Conservation (phyloP, 169 alveolate species). For the Amoebophrya sp. region DNA sequence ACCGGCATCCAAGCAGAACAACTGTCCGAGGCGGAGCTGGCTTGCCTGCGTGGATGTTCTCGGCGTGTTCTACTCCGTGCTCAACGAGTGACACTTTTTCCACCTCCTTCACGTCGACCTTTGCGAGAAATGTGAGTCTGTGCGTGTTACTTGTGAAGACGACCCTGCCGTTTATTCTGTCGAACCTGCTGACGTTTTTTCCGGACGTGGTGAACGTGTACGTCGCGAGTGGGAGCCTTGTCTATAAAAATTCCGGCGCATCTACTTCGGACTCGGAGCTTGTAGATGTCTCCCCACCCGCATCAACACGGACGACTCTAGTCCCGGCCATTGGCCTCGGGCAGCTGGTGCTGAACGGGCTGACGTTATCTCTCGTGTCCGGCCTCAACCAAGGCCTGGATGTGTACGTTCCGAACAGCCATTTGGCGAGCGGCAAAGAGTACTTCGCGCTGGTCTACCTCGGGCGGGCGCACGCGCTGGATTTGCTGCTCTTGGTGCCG, state of each 20-base stretch:
- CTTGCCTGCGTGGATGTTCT: too few species aligned
- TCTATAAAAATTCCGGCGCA: background rate
- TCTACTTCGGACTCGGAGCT: background rate
- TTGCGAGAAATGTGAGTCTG: too few species aligned
- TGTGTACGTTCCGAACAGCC: background rate
- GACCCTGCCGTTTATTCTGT: too few species aligned
- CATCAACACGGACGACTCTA: background rate
- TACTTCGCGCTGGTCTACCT: background rate
- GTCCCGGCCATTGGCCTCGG: background rate
- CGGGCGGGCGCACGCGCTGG: background rate
- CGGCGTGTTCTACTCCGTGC: too few species aligned
- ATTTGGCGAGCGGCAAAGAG: background rate
- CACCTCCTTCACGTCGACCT: too few species aligned
- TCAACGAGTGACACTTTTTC: too few species aligned
- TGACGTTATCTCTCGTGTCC: background rate
- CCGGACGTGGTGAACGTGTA: too few species aligned
- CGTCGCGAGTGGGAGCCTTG: background rate
- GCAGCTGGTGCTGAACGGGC: background rate
- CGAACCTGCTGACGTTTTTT: too few species aligned
- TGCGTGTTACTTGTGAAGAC: too few species aligned
- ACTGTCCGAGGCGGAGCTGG: background rate
- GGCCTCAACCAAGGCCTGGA: background rate
- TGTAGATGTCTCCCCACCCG: too few species aligned
- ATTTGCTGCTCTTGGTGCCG: background rate
- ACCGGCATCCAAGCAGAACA: background rate